Evolutionary conservation across 805 yeast genomes (phyloP).

Genomic region (Schwanniomyces occidentalis): DNA sequence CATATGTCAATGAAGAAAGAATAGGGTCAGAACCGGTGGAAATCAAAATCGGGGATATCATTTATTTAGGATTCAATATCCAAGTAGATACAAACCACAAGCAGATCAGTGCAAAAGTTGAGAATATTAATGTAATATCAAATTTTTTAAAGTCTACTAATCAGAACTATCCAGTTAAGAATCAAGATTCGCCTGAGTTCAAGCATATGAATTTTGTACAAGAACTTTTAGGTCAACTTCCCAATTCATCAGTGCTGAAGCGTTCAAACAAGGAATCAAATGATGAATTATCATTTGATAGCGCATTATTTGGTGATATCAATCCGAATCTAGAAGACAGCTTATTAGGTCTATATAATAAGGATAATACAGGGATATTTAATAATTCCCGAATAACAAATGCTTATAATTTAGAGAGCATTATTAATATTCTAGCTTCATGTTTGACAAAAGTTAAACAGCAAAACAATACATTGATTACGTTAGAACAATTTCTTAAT

Average conservation of each 20-base stretch:
- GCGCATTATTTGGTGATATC: constrained; percentile 64
- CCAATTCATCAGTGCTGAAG: constrained; percentile 1
- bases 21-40: constrained; percentile 63
- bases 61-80: constrained; percentile 93
- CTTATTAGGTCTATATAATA: constrained; percentile 48
- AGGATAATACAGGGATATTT: constrained; percentile 54
- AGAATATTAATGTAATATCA: constrained; percentile 62
- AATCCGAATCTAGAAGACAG: constrained; percentile 50
- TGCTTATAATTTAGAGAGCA: constrained; percentile 53
- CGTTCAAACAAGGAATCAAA: constrained; percentile 4
- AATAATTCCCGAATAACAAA: constrained; percentile 61
- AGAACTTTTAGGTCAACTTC: constrained; percentile 20
- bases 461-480: constrained; percentile 55
- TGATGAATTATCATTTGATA: constrained; percentile 42
- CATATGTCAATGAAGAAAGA: constrained; percentile 79
- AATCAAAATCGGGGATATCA: constrained; percentile 74
- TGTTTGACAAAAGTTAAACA: constrained; percentile 59
- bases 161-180: neutral
- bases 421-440: constrained; percentile 54
- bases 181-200: constrained; percentile 26
- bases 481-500: constrained; percentile 54
- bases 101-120: constrained; percentile 82
- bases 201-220: constrained; percentile 39
- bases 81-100: constrained; percentile 69
- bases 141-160: constrained; percentile 14